Percentiles rank a stretch among this genome's conserved stretches.
Conservation (phyloP, 768 basidiomycete genomes). For the Russula ochroleuca region DNA sequence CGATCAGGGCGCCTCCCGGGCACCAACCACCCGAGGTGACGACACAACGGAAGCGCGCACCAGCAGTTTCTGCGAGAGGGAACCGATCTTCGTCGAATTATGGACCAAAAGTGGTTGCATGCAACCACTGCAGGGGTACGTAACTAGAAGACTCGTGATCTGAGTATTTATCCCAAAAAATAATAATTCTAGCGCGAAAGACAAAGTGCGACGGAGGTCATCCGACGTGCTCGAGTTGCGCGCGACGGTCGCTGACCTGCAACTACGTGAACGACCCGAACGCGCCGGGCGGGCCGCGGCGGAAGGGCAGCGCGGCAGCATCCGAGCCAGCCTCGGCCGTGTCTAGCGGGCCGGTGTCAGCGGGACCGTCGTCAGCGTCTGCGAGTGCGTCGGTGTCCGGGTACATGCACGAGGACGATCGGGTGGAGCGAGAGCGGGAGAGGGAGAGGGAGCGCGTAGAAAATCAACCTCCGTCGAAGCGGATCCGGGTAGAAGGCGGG, state of each 20-base stretch:
- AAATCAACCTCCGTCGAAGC: constrained; percentile 24
- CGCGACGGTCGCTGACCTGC: constrained; percentile 68
- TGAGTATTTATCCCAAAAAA: background rate
- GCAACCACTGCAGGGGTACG: constrained; percentile 84
- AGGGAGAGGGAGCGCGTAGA: constrained; percentile 16
- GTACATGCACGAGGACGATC: constrained; percentile 21
- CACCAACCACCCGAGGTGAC: constrained; percentile 23
- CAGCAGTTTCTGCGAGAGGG: constrained; percentile 56
- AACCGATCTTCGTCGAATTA: constrained; percentile 55
- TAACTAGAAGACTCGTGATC: constrained; percentile 19
- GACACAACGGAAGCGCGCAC: constrained; percentile 52
- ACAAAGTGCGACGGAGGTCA: constrained; percentile 87
- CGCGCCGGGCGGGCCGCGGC: constrained; percentile 26
- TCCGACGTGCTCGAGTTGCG: constrained; percentile 79
- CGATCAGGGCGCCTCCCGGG: constrained; percentile 35
- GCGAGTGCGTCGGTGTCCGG: constrained; percentile 17
- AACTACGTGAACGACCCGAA: constrained; percentile 70
- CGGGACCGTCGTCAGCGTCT: constrained; percentile 24
- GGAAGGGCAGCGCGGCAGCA: constrained; percentile 27
- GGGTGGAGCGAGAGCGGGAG: constrained; percentile 17
- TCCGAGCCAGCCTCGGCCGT: constrained; percentile 28
- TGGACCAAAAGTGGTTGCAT: constrained; percentile 83
- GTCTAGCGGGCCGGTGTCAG: constrained; percentile 32
- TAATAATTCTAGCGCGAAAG: constrained; percentile 59
- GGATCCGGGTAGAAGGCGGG: constrained; percentile 27